phyloP scores from a whole-genome alignment of 1,139 yeast genomes.

The Protomyces arabidopsidicola region DNA sequence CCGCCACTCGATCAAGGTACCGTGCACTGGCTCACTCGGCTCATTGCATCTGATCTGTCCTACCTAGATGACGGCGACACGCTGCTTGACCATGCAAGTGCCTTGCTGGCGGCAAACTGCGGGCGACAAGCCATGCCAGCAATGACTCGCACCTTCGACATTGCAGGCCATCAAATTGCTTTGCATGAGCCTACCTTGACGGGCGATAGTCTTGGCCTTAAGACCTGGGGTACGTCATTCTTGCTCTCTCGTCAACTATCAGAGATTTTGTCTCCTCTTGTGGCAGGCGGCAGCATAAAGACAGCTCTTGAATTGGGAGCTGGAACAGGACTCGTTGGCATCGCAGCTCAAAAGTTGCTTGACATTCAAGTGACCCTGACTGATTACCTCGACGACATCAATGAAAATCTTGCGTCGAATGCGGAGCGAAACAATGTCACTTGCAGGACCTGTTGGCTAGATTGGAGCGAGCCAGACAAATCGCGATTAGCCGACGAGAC shows the following conservation, averaged over 20 bases:
- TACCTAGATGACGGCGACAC: constrained; percentile 50
- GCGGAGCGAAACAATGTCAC: constrained; percentile 47
- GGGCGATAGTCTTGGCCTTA: constrained; percentile 78
- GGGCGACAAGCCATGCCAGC: constrained; percentile 85
- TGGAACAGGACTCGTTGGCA: constrained; percentile 90
- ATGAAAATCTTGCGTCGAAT: constrained; percentile 61
- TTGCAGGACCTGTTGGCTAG: background rate
- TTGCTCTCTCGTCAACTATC: constrained; percentile 58
- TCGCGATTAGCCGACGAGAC: background rate
- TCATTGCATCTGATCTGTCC: constrained; percentile 54
- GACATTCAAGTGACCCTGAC: constrained; percentile 59
- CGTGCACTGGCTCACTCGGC: constrained; percentile 55
- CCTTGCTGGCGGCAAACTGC: constrained; percentile 71
- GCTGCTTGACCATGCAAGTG: constrained; percentile 55
- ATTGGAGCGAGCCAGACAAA: constrained; percentile 9
- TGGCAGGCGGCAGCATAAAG: constrained; percentile 36
- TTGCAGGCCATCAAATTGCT: constrained; percentile 28
- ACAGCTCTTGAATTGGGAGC: constrained; percentile 78
- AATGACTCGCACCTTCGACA: constrained; percentile 49
- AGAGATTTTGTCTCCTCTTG: constrained; percentile 34
- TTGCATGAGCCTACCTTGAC: constrained; percentile 81
- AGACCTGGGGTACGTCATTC: constrained; percentile 93
- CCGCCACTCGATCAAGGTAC: constrained; percentile 36
- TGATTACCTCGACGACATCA: constrained; percentile 66
- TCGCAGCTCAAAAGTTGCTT: constrained; percentile 50